Conservation (phyloP, 164 flowering plant species). For the Kingdonia uniflora region DNA sequence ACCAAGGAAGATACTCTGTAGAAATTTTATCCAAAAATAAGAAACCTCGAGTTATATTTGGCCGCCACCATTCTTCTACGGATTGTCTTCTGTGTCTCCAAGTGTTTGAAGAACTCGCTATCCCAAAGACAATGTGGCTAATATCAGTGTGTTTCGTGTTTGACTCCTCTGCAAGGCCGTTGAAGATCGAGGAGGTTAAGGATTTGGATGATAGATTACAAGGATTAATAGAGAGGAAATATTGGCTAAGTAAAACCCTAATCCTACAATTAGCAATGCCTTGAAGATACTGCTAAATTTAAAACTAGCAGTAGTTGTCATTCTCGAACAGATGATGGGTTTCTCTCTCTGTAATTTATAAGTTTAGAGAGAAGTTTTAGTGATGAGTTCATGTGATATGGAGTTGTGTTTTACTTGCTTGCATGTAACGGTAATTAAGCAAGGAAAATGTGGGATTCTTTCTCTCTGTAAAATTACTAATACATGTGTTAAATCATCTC, state of each 20-base stretch:
- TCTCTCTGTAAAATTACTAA: too few relatives aligned
- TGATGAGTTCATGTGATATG: too few relatives aligned
- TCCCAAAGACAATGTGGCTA: constrained; percentile 40
- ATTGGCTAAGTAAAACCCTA: constrained; percentile 8
- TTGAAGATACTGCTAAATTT: constrained; percentile 8
- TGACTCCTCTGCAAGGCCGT: not conserved
- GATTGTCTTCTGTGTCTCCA: constrained; percentile 28
- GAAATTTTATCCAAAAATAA: constrained; percentile 36
- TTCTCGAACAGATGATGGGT: too few relatives aligned
- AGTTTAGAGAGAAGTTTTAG: too few relatives aligned
- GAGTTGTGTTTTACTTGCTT: too few relatives aligned
- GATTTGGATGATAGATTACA: constrained; percentile 5
- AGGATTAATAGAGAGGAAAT: constrained; percentile 10
- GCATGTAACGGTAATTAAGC: too few relatives aligned
- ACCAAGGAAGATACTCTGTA: too few relatives aligned
- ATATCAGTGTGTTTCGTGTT: constrained; percentile 21
- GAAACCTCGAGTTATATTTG: constrained; percentile 40
- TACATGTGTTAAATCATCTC: too few relatives aligned
- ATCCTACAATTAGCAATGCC: constrained; percentile 12
- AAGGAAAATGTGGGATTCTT: too few relatives aligned
- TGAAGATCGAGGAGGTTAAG: constrained; percentile 1
- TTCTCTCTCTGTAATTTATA: too few relatives aligned
- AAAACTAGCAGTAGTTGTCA: too few relatives aligned
- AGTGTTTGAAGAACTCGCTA: constrained; percentile 28
- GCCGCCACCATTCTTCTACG: constrained; percentile 49